phyloP scores from a whole-genome alignment of 2,329 filamentous ascomycete species.

The Cercospora sojina region DNA sequence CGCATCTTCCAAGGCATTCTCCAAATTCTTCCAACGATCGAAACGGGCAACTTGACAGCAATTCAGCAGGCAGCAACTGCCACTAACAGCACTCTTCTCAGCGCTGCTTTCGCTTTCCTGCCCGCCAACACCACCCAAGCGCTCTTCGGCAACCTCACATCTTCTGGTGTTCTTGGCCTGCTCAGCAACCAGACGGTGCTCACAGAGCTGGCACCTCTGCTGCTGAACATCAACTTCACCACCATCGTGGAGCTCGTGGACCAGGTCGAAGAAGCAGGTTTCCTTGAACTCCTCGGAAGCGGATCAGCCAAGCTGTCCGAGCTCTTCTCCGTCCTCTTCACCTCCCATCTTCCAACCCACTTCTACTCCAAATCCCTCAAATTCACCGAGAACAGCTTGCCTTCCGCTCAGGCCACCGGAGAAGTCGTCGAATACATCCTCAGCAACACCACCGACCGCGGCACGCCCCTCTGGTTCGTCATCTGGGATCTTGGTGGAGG shows the following conservation, averaged over 20 bases:
- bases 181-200: conserved; percentile 17
- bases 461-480: conserved; percentile 21
- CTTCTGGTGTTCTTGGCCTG: conserved; percentile 15
- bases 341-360: conserved; percentile 20
- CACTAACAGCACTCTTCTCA: conserved; percentile 18
- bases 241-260: conserved; percentile 16
- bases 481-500: conserved; percentile 22
- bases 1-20: conserved; percentile 13
- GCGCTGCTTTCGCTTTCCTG: background rate
- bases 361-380: conserved; percentile 23
- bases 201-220: conserved; percentile 12
- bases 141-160: conserved; percentile 14
- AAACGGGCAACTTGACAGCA: conserved; percentile 13
- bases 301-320: conserved; percentile 12
- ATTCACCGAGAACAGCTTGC: conserved; percentile 10
- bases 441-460: conserved; percentile 14
- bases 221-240: conserved; percentile 19
- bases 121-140: conserved; percentile 3
- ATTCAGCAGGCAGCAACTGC: conserved; percentile 8
- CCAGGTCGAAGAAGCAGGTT: conserved; percentile 11
- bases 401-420: conserved; percentile 5
- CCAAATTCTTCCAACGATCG: conserved; percentile 14
- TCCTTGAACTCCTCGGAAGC: background rate
- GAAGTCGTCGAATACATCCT: conserved; percentile 20
- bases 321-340: conserved; percentile 16